Conservation (phyloP, 768 basidiomycete species). For the Termitomyces sp. region DNA sequence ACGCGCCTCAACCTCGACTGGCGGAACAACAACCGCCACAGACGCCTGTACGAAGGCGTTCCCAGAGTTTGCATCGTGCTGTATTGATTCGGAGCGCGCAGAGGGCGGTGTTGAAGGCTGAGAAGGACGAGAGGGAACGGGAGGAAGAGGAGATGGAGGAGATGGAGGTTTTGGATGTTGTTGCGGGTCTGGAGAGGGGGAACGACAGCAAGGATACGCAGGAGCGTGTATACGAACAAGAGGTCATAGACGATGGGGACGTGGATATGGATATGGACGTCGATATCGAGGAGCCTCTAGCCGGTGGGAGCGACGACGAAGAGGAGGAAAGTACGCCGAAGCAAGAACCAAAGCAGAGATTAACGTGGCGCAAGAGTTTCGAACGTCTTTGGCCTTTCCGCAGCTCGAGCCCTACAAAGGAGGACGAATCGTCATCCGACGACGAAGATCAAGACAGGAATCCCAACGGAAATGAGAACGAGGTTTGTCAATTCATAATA, state of each 20-base stretch:
- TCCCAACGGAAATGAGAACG: constrained; percentile 13
- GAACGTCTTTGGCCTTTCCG: constrained; percentile 41
- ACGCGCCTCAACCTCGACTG: constrained; percentile 12
- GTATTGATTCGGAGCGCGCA: constrained; percentile 72
- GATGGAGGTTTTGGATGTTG: constrained; percentile 42
- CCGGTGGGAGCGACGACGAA: constrained; percentile 13
- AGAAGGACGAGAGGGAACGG: constrained; percentile 39
- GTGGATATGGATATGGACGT: constrained; percentile 19
- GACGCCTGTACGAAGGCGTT: constrained; percentile 33
- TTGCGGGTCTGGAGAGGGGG: constrained; percentile 29
- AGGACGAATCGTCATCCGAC: constrained; percentile 13
- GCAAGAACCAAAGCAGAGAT: constrained; percentile 24
- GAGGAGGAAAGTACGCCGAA: constrained; percentile 18
- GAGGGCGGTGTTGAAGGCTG: constrained; percentile 49
- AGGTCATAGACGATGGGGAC: constrained; percentile 17
- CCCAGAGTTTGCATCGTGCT: constrained; percentile 55
- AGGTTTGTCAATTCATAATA: neutral
- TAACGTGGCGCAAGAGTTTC: constrained; percentile 41
- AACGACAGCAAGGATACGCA: constrained; percentile 14
- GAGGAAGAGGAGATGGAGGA: constrained; percentile 49
- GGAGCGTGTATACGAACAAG: constrained; percentile 20
- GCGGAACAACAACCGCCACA: constrained; percentile 22
- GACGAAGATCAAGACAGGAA: neutral
- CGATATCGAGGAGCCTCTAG: constrained; percentile 20
- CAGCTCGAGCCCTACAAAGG: constrained; percentile 18